phyloP scores from a whole-genome alignment of 2,329 filamentous ascomycete species.

The Phialophora verrucosa region DNA sequence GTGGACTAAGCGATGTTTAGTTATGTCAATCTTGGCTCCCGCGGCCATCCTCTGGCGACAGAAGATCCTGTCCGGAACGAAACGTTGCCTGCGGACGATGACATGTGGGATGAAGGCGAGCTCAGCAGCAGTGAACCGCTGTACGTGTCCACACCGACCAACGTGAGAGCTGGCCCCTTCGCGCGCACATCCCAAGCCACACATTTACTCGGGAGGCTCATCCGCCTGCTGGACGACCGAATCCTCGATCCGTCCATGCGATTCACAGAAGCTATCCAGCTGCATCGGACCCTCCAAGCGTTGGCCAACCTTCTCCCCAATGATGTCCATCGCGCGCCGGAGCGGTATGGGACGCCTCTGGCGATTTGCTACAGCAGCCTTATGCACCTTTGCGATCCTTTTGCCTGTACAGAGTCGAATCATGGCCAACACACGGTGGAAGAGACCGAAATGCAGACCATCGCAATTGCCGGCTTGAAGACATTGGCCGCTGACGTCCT shows the following conservation, averaged over 20 bases:
- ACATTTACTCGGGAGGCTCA: constrained; percentile 45
- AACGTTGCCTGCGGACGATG: constrained; percentile 40
- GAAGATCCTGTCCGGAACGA: constrained; percentile 39
- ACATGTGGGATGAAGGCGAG: constrained; percentile 37
- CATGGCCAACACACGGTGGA: constrained; percentile 41
- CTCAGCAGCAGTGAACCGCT: constrained; percentile 39
- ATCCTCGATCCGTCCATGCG: constrained; percentile 41
- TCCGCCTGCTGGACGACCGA: constrained; percentile 43
- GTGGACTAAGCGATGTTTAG: constrained; percentile 26
- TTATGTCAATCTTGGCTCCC: constrained; percentile 40
- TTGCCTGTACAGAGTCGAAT: constrained; percentile 43
- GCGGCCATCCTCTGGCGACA: constrained; percentile 38
- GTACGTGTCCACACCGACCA: constrained; percentile 39
- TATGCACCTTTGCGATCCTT: constrained; percentile 44
- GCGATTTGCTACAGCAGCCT: constrained; percentile 45
- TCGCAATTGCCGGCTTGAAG: constrained; percentile 41
- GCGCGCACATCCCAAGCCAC: constrained; percentile 46
- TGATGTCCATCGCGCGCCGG: constrained; percentile 39
- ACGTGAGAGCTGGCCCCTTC: constrained; percentile 42
- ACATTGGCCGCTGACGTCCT: constrained; percentile 34
- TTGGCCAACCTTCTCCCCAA: constrained; percentile 41
- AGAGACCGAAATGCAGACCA: constrained; percentile 46
- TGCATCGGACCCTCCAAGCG: constrained; percentile 44
- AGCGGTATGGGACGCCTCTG: constrained; percentile 42
- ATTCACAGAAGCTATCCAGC: constrained; percentile 45